Base-by-base conservation (phyloP, 176 grass and related monocot species). In the Oryza rufipogon region DNA sequence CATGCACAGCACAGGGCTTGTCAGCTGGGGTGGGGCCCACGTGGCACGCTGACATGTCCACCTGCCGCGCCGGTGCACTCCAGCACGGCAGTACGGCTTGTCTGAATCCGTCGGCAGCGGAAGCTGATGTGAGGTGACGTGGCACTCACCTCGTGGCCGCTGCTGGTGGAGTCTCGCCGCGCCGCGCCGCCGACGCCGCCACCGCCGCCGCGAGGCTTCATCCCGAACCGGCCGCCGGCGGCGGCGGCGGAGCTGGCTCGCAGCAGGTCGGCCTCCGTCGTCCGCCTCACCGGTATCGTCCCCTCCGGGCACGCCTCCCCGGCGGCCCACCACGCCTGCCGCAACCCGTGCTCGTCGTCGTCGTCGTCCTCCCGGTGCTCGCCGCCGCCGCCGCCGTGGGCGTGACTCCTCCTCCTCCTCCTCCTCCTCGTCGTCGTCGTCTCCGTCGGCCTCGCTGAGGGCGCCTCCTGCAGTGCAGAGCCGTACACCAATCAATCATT, bases 221-320 rank as follows among this genome's bases (percentile, higher is more conserved):
- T 97, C 6, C 91, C 94, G 80, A 97, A 97, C 77, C 87, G 74
- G 30, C 22, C 3, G 36, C 68, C 51, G 28, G 68, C 51, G 4
- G 87, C 84, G 58, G 4, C 51, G 4, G 87, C 84, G 56, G 34
- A 36, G 34, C 76, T 94, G 16, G 91, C 94, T 38, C 94, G 75
- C 75, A 94, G 74, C 26, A 97, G 70, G 70, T 97, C 94, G 19
- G 14, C 81, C 65, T 97, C 84, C 60, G 77, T 85, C 13, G 91
- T 85, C 51, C 89, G 75, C 71, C 91, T 85, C 45, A 94, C 84
- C 15, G 94, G 91, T 26, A 97, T 68, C 1, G 85, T 86, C 63
- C 87, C 91, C n/a, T 88, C 85, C 1, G 94, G 94, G 44, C 94
- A 97, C 4, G 63, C 79, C 51, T 92, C 91, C 38, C 94, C 91